phyloP scores from a whole-genome alignment of 306 rosid genomes.

The Sicyos baderoa region DNA sequence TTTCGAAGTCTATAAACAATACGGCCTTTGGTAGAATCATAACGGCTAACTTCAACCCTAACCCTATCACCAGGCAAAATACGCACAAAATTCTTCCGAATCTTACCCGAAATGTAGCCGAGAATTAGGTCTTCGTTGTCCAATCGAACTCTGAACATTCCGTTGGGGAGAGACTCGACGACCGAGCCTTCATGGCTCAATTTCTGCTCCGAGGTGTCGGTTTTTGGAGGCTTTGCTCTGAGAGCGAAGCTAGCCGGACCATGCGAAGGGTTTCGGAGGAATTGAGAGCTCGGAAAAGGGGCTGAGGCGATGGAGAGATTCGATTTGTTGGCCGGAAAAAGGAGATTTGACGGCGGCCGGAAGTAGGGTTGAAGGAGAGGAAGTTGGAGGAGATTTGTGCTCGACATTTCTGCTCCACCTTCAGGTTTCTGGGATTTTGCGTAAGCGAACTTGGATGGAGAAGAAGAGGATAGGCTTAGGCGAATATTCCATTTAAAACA shows the following conservation, averaged over 20 bases:
- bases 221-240: conserved; percentile 29
- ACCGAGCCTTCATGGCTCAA: conserved; percentile 37
- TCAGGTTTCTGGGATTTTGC: not conserved
- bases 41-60: conserved; percentile 46
- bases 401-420: conserved; percentile 14
- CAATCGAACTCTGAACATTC: conserved; percentile 43
- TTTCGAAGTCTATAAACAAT: conserved; percentile 35
- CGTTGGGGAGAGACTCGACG: conserved; percentile 45
- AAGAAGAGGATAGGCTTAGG: conserved; percentile 4
- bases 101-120: conserved; percentile 47
- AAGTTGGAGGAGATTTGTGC: conserved; percentile 9
- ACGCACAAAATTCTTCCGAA: conserved; percentile 47
- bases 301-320: not conserved
- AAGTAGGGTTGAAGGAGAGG: conserved; percentile 8
- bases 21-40: conserved; percentile 42
- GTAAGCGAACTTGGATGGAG: no score
- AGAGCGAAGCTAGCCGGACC: not conserved
- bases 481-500: not conserved
- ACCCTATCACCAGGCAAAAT: conserved; percentile 52
- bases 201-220: conserved; percentile 35
- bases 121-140: conserved; percentile 42
- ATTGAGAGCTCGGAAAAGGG: not conserved
- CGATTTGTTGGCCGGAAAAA: not conserved
- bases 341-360: not conserved
- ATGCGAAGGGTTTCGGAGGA: conserved; percentile 13